Conservation (phyloP, 306 rosid species). For the Lathyrus tuberosus region DNA sequence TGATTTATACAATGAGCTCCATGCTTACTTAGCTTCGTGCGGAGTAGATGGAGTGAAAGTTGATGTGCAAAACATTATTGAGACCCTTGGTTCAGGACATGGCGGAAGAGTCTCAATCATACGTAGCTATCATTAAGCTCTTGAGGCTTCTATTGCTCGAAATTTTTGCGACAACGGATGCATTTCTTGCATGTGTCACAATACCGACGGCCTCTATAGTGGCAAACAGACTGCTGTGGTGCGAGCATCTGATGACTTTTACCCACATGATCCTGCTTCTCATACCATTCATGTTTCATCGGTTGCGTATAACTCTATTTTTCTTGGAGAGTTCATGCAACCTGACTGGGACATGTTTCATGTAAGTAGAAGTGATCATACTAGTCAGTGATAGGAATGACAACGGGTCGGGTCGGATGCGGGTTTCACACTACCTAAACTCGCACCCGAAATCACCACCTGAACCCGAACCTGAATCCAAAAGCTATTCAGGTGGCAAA, state of each 20-base stretch:
- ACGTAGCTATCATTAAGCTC: too few species aligned
- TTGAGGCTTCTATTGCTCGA: too few species aligned
- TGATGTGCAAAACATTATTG: too few species aligned
- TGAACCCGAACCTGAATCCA: too few species aligned
- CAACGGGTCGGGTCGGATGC: too few species aligned
- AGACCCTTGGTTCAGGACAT: too few species aligned
- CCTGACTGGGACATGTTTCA: constrained; percentile 99
- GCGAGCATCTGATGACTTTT: constrained; percentile 95
- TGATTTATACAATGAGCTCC: constrained; percentile 90
- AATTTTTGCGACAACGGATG: constrained; percentile 92
- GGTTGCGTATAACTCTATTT: constrained; percentile 85
- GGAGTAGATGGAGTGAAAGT: constrained; percentile 99
- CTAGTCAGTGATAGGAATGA: too few species aligned
- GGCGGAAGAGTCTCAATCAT: too few species aligned
- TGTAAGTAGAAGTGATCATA: too few species aligned
- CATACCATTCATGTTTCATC: constrained; percentile 94
- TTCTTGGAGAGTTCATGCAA: constrained; percentile 96
- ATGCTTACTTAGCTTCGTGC: constrained; percentile 84
- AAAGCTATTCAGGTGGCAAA: too few species aligned
- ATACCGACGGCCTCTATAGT: constrained; percentile 85
- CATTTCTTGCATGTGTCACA: constrained; percentile 97
- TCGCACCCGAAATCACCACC: too few species aligned
- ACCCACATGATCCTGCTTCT: constrained; percentile 93
- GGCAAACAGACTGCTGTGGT: constrained; percentile 88
- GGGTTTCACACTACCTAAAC: too few species aligned